Evolutionary conservation across 2,329 filamentous ascomycete genomes (phyloP).

Genomic region (Diaporthe nobilis): DNA sequence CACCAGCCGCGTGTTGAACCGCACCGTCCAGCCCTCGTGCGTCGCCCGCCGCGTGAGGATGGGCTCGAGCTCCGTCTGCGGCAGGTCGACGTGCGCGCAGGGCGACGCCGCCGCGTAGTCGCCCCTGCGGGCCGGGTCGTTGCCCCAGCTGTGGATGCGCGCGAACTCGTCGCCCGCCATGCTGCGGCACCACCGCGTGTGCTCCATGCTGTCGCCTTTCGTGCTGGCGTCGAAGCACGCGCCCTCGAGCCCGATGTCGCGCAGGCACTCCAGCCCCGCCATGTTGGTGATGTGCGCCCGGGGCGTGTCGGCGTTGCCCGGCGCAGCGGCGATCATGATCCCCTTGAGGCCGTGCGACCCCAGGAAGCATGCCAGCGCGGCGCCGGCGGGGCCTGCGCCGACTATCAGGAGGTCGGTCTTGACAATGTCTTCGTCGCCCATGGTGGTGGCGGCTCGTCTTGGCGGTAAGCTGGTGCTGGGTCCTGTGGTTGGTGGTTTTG

Average conservation of each 20-base stretch:
- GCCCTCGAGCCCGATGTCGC: slow-evolving; percentile 64
- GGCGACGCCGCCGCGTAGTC: slow-evolving; percentile 62
- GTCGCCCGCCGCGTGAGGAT: slow-evolving; percentile 59
- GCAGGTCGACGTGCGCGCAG: slow-evolving; percentile 60
- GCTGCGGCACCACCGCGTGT: slow-evolving; percentile 66
- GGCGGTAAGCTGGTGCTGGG: neutral
- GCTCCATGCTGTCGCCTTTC: slow-evolving; percentile 58
- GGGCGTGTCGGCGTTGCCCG: slow-evolving; percentile 68
- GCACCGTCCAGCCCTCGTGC: slow-evolving; percentile 55
- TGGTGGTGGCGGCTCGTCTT: slow-evolving; percentile 17
- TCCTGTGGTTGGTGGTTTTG: no score
- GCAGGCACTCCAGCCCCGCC: slow-evolving; percentile 68
- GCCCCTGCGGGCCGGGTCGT: slow-evolving; percentile 60
- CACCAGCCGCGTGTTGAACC: slow-evolving; percentile 59
- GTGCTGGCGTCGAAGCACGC: slow-evolving; percentile 55
- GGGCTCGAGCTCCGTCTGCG: slow-evolving; percentile 64
- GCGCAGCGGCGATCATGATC: slow-evolving; percentile 64
- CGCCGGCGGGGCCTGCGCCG: slow-evolving; percentile 65
- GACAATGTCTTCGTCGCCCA: slow-evolving; percentile 31
- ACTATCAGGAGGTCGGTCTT: slow-evolving; percentile 45
- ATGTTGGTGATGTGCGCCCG: slow-evolving; percentile 74
- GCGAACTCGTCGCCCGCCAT: slow-evolving; percentile 68
- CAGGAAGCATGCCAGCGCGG: slow-evolving; percentile 67
- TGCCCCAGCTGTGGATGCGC: slow-evolving; percentile 65
- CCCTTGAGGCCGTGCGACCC: slow-evolving; percentile 60